A percentile compares a stretch with the other conserved stretches of the same genome.
These are phyloP conservation scores for Fusarium setosum DNA, from an alignment of 2,329 filamentous ascomycete species.

Conservation along the genomic window DNA sequence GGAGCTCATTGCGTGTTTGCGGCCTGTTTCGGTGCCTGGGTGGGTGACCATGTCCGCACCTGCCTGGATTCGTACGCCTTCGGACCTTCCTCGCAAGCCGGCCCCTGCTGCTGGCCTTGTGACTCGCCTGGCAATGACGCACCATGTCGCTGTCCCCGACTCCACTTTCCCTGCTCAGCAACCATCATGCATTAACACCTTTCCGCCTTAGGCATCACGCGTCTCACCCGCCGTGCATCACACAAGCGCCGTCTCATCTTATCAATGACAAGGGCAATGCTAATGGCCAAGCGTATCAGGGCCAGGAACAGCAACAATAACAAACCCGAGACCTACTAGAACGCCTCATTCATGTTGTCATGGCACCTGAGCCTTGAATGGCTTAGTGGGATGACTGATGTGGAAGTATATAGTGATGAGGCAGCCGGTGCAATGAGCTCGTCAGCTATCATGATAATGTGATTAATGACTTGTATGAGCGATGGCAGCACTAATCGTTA, in stretches of 20 bases:
- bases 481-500: no score
- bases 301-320: conserved; percentile 30
- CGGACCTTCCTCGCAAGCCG: conserved; percentile 22
- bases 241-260: conserved; percentile 32
- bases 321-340: background rate
- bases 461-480: no score
- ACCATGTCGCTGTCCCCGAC: conserved; percentile 35
- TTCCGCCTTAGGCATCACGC: conserved; percentile 44
- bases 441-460: no score
- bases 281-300: conserved; percentile 20
- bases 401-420: background rate
- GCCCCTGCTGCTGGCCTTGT: conserved; percentile 39
- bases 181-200: conserved; percentile 34
- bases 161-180: conserved; percentile 43
- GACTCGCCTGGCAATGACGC: conserved; percentile 44
- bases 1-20: conserved; percentile 41
- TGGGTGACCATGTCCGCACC: conserved; percentile 28
- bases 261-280: conserved; percentile 10
- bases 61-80: conserved; percentile 38
- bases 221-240: conserved; percentile 8
- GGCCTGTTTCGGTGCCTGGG: conserved; percentile 39
- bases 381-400: conserved; percentile 4
- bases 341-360: conserved; percentile 21
- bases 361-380: conserved; percentile 12
- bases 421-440: background rate